phyloP scores from a whole-genome alignment of 768 basidiomycete species.

The Austroboletus eburneus region DNA sequence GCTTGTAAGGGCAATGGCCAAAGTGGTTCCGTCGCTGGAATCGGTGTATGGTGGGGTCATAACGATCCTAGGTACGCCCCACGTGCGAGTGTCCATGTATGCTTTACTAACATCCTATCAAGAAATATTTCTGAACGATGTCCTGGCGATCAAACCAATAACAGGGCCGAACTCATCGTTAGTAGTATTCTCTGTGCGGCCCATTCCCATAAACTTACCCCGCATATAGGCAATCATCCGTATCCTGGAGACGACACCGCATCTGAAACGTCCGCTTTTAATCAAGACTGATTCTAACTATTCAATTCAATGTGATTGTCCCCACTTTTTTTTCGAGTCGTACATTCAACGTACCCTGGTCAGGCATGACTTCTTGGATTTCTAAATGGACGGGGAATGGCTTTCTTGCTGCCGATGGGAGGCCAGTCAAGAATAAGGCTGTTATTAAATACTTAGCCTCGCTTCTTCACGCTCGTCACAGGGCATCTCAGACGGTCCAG shows the following conservation, averaged over 20 bases:
- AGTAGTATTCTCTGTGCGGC: constrained; percentile 22
- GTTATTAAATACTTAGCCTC: constrained; percentile 69
- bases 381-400: no score
- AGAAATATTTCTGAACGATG: constrained; percentile 84
- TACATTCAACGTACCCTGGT: constrained; percentile 4
- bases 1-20: constrained; percentile 83
- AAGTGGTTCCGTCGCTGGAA: constrained; percentile 61
- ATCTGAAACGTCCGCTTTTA: constrained; percentile 49
- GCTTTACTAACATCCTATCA: neutral
- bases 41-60: constrained; percentile 88
- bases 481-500: constrained; percentile 49
- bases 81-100: neutral
- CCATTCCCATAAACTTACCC: neutral
- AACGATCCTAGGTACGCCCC: constrained; percentile 51
- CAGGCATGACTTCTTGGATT: no score
- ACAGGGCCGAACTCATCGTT: constrained; percentile 84
- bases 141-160: constrained; percentile 82
- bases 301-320: constrained; percentile 61
- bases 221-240: constrained; percentile 77
- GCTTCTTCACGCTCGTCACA: constrained; percentile 51
- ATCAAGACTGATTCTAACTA: constrained; percentile 89
- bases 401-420: constrained; percentile 45
- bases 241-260: constrained; percentile 69
- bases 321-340: constrained; percentile 1
- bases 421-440: constrained; percentile 65